Conservation (phyloP, 495 filamentous ascomycete species). For the Extremus antarcticus region DNA sequence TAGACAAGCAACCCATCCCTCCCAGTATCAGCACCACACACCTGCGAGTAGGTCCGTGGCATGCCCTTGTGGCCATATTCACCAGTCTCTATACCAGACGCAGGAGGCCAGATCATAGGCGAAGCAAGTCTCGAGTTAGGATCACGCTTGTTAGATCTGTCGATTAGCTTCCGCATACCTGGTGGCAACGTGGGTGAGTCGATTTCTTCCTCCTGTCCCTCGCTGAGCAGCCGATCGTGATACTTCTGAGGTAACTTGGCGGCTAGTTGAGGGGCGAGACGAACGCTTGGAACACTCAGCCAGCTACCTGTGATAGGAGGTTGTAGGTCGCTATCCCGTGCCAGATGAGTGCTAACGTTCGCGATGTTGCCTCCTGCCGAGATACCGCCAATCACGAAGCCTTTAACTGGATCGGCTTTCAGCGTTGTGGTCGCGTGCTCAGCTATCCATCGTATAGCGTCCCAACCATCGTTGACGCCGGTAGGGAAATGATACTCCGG, state of each 20-base stretch:
- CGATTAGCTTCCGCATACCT: neutral
- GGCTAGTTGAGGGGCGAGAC: neutral
- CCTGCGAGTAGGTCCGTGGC: constrained; percentile 32
- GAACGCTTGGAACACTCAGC: neutral
- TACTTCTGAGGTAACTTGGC: neutral
- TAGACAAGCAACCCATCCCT: constrained; percentile 23
- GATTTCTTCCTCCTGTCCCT: neutral
- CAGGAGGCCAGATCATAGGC: constrained; percentile 7
- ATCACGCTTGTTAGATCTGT: constrained; percentile 2
- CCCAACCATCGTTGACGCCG: constrained; percentile 37
- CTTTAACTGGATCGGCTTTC: constrained; percentile 29
- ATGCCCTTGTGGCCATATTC: constrained; percentile 14
- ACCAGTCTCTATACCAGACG: neutral
- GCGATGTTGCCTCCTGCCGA: constrained; percentile 39
- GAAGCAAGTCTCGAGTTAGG: neutral
- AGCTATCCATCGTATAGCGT: constrained; percentile 38
- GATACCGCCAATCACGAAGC: constrained; percentile 39
- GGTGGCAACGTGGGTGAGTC: neutral
- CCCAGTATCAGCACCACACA: constrained; percentile 25
- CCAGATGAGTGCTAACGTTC: constrained; percentile 31
- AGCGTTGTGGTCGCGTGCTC: constrained; percentile 27
- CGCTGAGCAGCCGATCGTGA: neutral
- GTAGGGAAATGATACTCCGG: constrained; percentile 39
- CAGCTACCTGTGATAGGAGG: constrained; percentile 33
- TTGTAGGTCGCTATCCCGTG: constrained; percentile 32